A percentile compares a stretch with the other conserved stretches of the same genome.
Conservation (phyloP, 257 asterid genomes). For the Capsicum pubescens region DNA sequence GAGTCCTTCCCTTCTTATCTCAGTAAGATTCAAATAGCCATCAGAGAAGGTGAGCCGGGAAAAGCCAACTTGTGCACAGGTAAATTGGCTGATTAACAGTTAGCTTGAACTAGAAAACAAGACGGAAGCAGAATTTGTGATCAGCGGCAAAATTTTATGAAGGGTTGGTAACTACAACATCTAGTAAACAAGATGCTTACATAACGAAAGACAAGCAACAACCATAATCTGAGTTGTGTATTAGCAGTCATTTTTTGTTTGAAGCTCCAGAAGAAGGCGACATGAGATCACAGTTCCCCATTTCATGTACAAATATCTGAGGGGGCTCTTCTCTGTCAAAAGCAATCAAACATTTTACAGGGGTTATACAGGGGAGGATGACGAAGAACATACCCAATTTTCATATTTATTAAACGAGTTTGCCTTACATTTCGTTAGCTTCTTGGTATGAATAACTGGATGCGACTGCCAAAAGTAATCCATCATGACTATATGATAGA, state of each 20-base stretch:
- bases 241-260: conserved; percentile 33
- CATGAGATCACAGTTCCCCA: conserved; percentile 39
- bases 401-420: neutral
- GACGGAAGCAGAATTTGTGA: neutral
- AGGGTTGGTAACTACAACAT: conserved; percentile 18
- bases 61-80: conserved; percentile 12
- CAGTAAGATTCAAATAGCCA: neutral
- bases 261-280: conserved; percentile 36
- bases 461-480: conserved; percentile 78
- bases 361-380: conserved; percentile 7
- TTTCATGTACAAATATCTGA: conserved; percentile 60
- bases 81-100: neutral
- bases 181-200: conserved; percentile 12
- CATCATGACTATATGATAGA: conserved; percentile 74
- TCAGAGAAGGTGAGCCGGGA: neutral
- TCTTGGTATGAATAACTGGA: conserved; percentile 82
- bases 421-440: conserved; percentile 67
- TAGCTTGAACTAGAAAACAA: neutral
- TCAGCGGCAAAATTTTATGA: neutral
- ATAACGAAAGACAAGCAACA: neutral
- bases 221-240: neutral
- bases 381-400: neutral
- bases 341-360: conserved; percentile 23
- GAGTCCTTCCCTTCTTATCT: neutral
- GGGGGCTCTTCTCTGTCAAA: conserved; percentile 73